Evolutionary conservation across 371 early-diverging fungal genomes (phyloP), one percentile per base, ranked within the genome.

Genomic region (Mucor indicus): DNA sequence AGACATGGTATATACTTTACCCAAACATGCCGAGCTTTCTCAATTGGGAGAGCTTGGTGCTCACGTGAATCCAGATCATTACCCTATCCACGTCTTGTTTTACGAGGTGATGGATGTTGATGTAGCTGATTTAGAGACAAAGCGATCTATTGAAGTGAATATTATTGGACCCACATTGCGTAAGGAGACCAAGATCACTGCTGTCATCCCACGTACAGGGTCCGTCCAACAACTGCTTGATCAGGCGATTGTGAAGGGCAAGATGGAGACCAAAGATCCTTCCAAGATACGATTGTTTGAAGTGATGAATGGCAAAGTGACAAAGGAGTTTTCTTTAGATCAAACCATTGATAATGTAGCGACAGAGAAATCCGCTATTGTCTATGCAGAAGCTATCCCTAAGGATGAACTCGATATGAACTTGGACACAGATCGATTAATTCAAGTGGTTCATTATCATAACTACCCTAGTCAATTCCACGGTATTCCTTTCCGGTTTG

Each of bases 401-500:
- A 62, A 57, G 27, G 89, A 90, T 40, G 86, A 87, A 57, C 41
- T 69, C 2, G 57, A 65, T 15, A 67, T 69, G 57, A 55, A 57
- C 17, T 20, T 40, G 25, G 69, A 75, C 20, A 69, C 64, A 16
- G 87, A 85, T 50, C 67, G 71, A 11, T 36, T 77, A 16, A 46
- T 80, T 21, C 73, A 80, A 35, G 87, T 90, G 9, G 79, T 84
- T 62, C 93, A 91, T 64, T 93, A 86, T 62, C 67, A 77, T 48
- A 82, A 83, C 46, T 85, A 89, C 21, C 73, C 83, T 1, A 37
- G 55, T 12, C 74, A 83, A 8, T 55, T 79, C 2, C 93, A 95
- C 66, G 73, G 94, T 36, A 72, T 90, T 48, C 96, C 97, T 1
- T 94, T 95, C 75, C 59, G 70, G 41, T 83, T 93, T 55, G 73